phyloP scores from a whole-genome alignment of 805 yeast species.

The Pichia deserticola region DNA sequence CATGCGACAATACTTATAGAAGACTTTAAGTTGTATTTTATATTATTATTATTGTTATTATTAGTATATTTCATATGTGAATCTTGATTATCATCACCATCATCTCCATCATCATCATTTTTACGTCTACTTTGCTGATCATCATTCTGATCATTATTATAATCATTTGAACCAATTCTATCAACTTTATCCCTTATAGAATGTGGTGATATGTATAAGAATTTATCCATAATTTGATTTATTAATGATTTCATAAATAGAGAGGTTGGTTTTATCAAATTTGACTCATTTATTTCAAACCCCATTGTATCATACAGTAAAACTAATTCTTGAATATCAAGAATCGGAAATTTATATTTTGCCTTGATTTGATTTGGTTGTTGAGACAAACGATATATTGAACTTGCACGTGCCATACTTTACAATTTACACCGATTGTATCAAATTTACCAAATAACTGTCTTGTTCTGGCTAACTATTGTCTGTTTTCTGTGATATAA shows the following conservation, averaged over 20 bases:
- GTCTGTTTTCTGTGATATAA: too few species aligned
- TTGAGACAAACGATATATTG: conserved; percentile 26
- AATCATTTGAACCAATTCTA: conserved; percentile 13
- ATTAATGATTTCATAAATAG: conserved; percentile 27
- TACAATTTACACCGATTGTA: too few species aligned
- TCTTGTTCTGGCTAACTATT: too few species aligned
- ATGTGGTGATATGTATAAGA: conserved; percentile 27
- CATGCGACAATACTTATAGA: conserved; percentile 47
- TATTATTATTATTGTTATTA: conserved; percentile 8
- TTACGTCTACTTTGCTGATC: too few species aligned
- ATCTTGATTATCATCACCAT: too few species aligned
- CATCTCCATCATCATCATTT: too few species aligned
- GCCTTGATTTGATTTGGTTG: conserved; percentile 14
- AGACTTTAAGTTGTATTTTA: conserved; percentile 20
- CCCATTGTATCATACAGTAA: conserved; percentile 23
- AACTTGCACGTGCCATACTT: conserved; percentile 31
- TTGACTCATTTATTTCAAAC: conserved; percentile 24
- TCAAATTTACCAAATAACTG: too few species aligned
- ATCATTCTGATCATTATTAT: neutral
- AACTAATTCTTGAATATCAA: conserved; percentile 24
- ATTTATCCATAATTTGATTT: conserved; percentile 30
- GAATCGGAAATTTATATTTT: conserved; percentile 28
- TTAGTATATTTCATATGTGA: too few species aligned
- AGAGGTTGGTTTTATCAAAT: conserved; percentile 25
- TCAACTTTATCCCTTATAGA: conserved; percentile 22